A percentile compares a stretch with the other conserved stretches of the same genome.
phyloP scores from a whole-genome alignment of 1,284 basidiomycete species.

The Melampsora abietis-canadensis region DNA sequence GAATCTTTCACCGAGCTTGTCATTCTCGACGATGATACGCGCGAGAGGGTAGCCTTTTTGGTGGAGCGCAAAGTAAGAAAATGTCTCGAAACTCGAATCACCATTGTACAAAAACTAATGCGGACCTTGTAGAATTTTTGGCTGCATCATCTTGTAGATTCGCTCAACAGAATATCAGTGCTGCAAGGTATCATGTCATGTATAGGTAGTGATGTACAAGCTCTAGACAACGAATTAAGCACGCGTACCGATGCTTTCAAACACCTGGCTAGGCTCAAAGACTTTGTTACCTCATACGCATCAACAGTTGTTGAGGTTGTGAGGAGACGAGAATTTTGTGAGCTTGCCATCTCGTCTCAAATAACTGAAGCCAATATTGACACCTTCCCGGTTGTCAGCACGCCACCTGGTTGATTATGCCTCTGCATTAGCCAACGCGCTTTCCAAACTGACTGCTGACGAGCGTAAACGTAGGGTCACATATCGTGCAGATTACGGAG shows the following conservation, averaged over 20 bases:
- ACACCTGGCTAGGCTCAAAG: slow-evolving; percentile 81
- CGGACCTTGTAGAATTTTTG: slow-evolving; percentile 27
- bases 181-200: slow-evolving; percentile 63
- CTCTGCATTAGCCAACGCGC: slow-evolving; percentile 36
- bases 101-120: not conserved
- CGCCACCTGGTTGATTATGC: slow-evolving; percentile 46
- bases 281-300: slow-evolving; percentile 87
- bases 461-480: slow-evolving; percentile 46
- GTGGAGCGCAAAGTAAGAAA: slow-evolving; percentile 32
- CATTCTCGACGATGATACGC: slow-evolving; percentile 32
- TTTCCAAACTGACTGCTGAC: slow-evolving; percentile 43
- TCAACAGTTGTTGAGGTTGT: slow-evolving; percentile 88
- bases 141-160: slow-evolving; percentile 45
- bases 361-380: not conserved
- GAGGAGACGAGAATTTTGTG: slow-evolving; percentile 79
- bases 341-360: slow-evolving; percentile 47
- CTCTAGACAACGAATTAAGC: slow-evolving; percentile 46
- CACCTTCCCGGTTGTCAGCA: slow-evolving; percentile 39
- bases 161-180: slow-evolving; percentile 59
- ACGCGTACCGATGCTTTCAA: slow-evolving; percentile 67
- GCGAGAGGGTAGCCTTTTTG: slow-evolving; percentile 31
- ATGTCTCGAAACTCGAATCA: not conserved
- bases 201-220: slow-evolving; percentile 66
- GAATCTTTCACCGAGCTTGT: slow-evolving; percentile 25
- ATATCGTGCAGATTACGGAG: slow-evolving; percentile 47